Evolutionary conservation across 441 rosid species (phyloP).

Genomic region (Cnidoscolus chayamansa): DNA sequence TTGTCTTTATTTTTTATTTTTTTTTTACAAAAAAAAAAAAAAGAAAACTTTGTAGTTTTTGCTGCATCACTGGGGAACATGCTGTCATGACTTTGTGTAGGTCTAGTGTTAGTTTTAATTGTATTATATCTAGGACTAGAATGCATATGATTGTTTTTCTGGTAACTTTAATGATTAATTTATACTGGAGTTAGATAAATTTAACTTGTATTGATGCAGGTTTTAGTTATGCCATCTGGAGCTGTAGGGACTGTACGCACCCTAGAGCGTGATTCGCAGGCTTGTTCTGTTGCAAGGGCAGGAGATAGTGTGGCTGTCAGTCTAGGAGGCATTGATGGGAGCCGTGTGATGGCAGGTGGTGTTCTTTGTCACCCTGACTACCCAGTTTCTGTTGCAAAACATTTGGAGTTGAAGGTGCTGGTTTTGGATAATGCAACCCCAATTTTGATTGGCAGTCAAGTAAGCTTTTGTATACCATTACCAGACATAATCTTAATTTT

Average conservation of each 20-base stretch:
- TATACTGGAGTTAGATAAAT: background rate
- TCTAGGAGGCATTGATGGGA: constrained; percentile 74
- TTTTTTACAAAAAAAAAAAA: background rate
- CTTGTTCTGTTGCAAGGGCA: constrained; percentile 74
- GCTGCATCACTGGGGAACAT: background rate
- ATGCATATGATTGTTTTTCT: background rate
- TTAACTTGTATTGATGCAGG: constrained; percentile 33
- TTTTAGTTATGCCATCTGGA: constrained; percentile 83
- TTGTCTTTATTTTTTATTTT: background rate
- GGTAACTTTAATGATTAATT: constrained; percentile 7
- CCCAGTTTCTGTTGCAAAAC: constrained; percentile 67
- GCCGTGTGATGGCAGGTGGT: constrained; percentile 73
- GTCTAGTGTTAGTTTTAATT: background rate
- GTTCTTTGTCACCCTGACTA: constrained; percentile 88
- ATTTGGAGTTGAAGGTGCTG: constrained; percentile 71
- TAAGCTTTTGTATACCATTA: constrained; percentile 19
- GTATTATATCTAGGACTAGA: background rate
- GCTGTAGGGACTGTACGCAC: constrained; percentile 71
- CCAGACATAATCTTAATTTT: background rate
- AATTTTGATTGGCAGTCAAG: constrained; percentile 89
- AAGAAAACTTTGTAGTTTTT: background rate
- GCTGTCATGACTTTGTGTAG: background rate
- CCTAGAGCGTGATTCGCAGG: constrained; percentile 67
- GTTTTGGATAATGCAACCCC: constrained; percentile 73
- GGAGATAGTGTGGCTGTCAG: constrained; percentile 76